Base-by-base conservation (phyloP, 148 eudicot genomes). In the Amaranthus hypochondriacus region DNA sequence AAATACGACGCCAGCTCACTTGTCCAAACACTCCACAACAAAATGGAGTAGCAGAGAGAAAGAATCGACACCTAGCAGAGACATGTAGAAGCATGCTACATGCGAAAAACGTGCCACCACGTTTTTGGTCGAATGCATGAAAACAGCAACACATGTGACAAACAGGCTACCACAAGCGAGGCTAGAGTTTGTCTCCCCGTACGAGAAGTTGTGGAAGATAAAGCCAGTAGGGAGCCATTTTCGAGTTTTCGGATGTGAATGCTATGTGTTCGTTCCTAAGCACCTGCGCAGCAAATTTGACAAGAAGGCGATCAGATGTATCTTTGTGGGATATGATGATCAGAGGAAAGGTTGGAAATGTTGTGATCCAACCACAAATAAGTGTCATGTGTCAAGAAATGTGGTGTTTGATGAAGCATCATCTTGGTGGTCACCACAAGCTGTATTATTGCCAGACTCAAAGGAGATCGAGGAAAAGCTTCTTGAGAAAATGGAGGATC, bases 1-100 rank as follows among this genome's bases (percentile, higher is more conserved):
- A 68, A 46, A 68, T 18, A 12, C 50, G 7, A 15, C 13, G 57
- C 21, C 47, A 62, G 12, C 28, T 63, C 11, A 52, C 67, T 15
- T 73, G 76, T 13, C 68, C 60, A 9, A 49, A 73, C 21, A 73
- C 76, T 9, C 68, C 76, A 61, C 68, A 63, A 7, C 76, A 61
- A 28, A 73, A 73, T 50, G 68, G 48, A 9, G 68, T 73, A 12
- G 76, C 58, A 11, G 68, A 73, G 68, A 73, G 48, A 21, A 73
- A 73, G 68, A 61, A 73, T 62, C 59, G 68, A 12, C 68, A 61
- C 14, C 48, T 73, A 6, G 57, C 49, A 9, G 59, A 62, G 11
- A 62, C 7, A 46, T 43, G 74, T 4, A 39, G 64, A 71, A 71
- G 64, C 28, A 57, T 57, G 65, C 7, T 71, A 46, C 64, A 71